Conservation (phyloP, 2,329 filamentous ascomycete genomes). For the Fusarium beomiforme region DNA sequence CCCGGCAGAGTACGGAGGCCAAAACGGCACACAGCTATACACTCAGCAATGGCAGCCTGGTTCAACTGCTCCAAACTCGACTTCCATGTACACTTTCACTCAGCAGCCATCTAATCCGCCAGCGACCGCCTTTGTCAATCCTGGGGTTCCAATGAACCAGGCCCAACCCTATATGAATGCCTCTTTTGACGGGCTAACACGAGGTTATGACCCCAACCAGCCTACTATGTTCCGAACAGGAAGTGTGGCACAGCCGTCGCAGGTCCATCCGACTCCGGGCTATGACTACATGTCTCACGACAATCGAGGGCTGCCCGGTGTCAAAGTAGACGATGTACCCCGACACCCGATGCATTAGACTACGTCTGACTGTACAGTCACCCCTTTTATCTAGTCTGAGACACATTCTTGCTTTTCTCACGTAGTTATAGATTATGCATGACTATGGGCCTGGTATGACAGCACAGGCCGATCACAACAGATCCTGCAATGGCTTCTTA, state of each 20-base stretch:
- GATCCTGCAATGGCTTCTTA: slow-evolving; percentile 7
- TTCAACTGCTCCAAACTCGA: slow-evolving; percentile 53
- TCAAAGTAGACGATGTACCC: slow-evolving; percentile 45
- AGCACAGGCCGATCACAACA: slow-evolving; percentile 42
- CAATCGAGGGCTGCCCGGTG: slow-evolving; percentile 44
- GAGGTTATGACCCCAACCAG: slow-evolving; percentile 48
- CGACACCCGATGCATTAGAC: slow-evolving; percentile 44
- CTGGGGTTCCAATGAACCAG: slow-evolving; percentile 47
- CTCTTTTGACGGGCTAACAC: slow-evolving; percentile 49
- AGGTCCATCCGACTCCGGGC: slow-evolving; percentile 45
- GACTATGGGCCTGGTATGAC: slow-evolving; percentile 42
- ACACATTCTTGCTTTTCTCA: slow-evolving; percentile 19
- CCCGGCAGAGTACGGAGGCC: slow-evolving; percentile 54
- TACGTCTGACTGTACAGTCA: not conserved
- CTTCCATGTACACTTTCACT: slow-evolving; percentile 59
- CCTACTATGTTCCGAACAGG: slow-evolving; percentile 48
- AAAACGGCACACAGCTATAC: slow-evolving; percentile 53
- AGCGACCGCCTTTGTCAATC: slow-evolving; percentile 46
- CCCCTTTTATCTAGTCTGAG: slow-evolving; percentile 1
- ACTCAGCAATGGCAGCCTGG: slow-evolving; percentile 56
- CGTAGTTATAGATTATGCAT: slow-evolving; percentile 37
- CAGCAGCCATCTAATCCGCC: slow-evolving; percentile 50
- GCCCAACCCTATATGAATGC: slow-evolving; percentile 47
- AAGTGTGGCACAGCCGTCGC: slow-evolving; percentile 43
- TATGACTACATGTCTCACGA: slow-evolving; percentile 51